Base-by-base conservation (phyloP, 306 rosid genomes). In the Cicer pinnatifidum region DNA sequence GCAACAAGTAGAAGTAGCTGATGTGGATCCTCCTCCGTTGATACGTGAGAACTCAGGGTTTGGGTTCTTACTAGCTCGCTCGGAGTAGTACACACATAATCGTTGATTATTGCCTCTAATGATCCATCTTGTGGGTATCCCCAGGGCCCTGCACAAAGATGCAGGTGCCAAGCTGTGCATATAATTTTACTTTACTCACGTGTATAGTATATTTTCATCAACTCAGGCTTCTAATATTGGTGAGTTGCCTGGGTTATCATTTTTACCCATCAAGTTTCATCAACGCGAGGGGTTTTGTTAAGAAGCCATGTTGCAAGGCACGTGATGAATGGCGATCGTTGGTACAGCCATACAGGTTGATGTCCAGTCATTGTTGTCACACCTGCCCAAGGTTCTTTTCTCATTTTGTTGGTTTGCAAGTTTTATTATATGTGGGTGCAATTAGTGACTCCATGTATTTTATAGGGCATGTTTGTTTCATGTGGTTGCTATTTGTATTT, bases 1-100 rank as follows among this genome's bases (percentile, higher is more conserved):
- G 89, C 85, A 88, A 82, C 88, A 88, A 83, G 88, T 91, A 61
- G 99, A 95, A n/a, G 85, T 88, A 38, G 88, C 89, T 2, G 99
- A 95, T 38, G 81, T 95, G 7, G 99, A 92, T 84, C 99, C 99
- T 80, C 99, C 99, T 53, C 93, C 97, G 0, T 84, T 95, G 85
- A 95, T 95, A 70, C 97, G 99, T 7, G 99, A 95, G 47, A 89
- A 95, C 86, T 95, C 99, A 0, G 99, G 99, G 54, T 95, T 95
- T 20, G 97, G 89, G 54, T 95, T 95, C 86, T 88, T 95, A 76
- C 89, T 90, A 59, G 87, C 97, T 59, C 97, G 97, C 33, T 69
- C 97, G 6, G 99, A 95, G 69, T 92, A 88, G 88, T 50, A 35
- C 75, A 46, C 71, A 67, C 28, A 62, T 35, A 17, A 45, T 69